Evolutionary conservation across 371 early-diverging fungal species (phyloP).

Genomic region (Umbelopsis sp.): DNA sequence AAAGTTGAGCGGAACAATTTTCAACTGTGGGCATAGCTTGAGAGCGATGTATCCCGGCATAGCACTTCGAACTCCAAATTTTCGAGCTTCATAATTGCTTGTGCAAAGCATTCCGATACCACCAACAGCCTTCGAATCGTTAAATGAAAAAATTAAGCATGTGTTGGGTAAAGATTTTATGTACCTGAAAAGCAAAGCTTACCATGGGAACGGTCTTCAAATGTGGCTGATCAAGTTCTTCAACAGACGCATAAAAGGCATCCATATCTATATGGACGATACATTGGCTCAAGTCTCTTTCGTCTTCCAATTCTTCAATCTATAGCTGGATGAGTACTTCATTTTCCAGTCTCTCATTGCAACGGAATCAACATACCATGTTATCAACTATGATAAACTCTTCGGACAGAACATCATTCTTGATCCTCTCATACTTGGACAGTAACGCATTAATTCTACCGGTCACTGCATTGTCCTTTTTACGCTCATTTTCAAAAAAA

Average conservation of each 20-base stretch:
- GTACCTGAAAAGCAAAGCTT: neutral
- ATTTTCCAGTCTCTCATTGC: too few relatives aligned
- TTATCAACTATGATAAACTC: slow-evolving; percentile 46
- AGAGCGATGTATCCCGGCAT: slow-evolving; percentile 73
- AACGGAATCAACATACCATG: slow-evolving; percentile 23
- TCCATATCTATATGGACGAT: slow-evolving; percentile 76
- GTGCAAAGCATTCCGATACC: slow-evolving; percentile 64
- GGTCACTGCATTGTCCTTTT: slow-evolving; percentile 48
- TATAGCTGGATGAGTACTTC: neutral
- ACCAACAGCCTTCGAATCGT: slow-evolving; percentile 58
- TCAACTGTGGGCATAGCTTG: slow-evolving; percentile 66
- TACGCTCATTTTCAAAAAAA: slow-evolving; percentile 61
- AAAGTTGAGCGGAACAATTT: slow-evolving; percentile 56
- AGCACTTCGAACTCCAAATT: slow-evolving; percentile 70
- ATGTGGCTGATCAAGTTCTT: slow-evolving; percentile 66
- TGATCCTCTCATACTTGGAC: slow-evolving; percentile 44
- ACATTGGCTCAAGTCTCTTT: slow-evolving; percentile 46
- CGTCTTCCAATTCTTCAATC: slow-evolving; percentile 45
- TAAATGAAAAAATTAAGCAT: neutral
- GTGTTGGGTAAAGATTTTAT: neutral
- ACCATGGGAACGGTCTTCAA: slow-evolving; percentile 62
- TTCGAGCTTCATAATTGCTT: slow-evolving; percentile 69
- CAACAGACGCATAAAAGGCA: slow-evolving; percentile 76
- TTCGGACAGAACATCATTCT: slow-evolving; percentile 41
- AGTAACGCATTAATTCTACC: slow-evolving; percentile 50